Conservation (phyloP, 179 eudicot species). For the Amaranthus tricolor region DNA sequence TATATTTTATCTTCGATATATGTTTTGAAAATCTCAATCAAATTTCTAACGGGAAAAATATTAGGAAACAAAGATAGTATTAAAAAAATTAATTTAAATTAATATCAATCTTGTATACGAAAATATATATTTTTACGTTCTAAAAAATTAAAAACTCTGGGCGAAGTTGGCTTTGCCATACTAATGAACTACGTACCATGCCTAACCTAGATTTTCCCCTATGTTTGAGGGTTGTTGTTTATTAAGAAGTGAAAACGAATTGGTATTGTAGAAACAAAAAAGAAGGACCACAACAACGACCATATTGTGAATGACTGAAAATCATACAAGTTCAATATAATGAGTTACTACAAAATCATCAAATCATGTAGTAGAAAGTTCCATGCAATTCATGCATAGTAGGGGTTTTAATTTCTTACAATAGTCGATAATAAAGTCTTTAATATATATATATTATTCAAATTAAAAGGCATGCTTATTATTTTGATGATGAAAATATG, state of each 20-base stretch:
- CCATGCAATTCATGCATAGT: neutral
- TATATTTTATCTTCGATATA: no score
- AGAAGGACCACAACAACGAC: neutral
- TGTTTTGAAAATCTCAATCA: no score
- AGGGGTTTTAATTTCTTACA: neutral
- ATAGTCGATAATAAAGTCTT: neutral
- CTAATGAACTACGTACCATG: no score
- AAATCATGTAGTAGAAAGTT: slow-evolving; percentile 10
- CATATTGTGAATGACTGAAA: no score
- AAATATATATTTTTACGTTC: no score
- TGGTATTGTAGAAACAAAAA: neutral
- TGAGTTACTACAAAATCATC: neutral
- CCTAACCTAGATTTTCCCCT: no score
- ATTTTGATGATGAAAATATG: neutral
- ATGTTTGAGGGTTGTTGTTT: neutral
- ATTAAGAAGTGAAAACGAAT: neutral
- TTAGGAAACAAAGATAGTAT: no score
- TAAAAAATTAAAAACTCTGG: no score
- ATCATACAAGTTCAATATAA: neutral
- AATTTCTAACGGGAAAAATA: no score
- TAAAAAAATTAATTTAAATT: no score
- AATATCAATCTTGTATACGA: no score
- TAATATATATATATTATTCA: neutral
- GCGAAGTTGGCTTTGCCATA: no score
- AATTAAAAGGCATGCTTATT: neutral